Base-by-base conservation (phyloP, 352 stramenopile genomes). In the Pythium coloratum region DNA sequence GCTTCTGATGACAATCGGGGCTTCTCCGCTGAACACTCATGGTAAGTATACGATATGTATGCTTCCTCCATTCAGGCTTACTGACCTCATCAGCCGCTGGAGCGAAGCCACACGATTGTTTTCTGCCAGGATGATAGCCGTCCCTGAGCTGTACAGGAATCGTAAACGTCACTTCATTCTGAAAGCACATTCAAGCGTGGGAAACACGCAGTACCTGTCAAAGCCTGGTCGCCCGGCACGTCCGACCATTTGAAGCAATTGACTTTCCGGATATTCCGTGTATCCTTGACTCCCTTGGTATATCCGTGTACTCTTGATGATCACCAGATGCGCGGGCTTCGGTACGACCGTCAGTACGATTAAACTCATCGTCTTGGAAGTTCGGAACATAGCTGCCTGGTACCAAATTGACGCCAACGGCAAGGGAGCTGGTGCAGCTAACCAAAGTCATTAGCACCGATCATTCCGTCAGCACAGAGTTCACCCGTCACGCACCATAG, bases 331-430 rank as follows among this genome's bases (percentile, higher is more conserved):
- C 26, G 74, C 76, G 8, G 74, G 74, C 76, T 84, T 44, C 9
- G 13, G 20, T 55, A 32, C 14, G 24, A n/a, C 6, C 2, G 20
- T 51, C 36, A 42, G 38, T 33, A 26, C 6, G 28, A 8, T 12
- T n/a, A 54, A 50, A 30, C 10, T 9, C 1, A 3, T 6, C 13
- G 28, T 30, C 28, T 30, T 30, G 28, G 28, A 30, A 18, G 14
- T 20, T 42, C 7, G 18, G 26, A 16, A 40, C n/a, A 65, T 10
- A 9, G 20, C 6, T 24, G 26, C 38, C 47, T 42, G 64, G n/a
- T 50, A 84, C 76, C 61, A 84, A 59, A 54, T 84, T 84, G 13
- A 84, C 69, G 36, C 74, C 76, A 6, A 84, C 69, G 18, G 76
- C 76, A 20, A 84, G 67, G 12, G 71, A 71, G 28, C 61, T 81